phyloP scores from a whole-genome alignment of 2,329 filamentous ascomycete species.

The Tolypocladium tundrense region DNA sequence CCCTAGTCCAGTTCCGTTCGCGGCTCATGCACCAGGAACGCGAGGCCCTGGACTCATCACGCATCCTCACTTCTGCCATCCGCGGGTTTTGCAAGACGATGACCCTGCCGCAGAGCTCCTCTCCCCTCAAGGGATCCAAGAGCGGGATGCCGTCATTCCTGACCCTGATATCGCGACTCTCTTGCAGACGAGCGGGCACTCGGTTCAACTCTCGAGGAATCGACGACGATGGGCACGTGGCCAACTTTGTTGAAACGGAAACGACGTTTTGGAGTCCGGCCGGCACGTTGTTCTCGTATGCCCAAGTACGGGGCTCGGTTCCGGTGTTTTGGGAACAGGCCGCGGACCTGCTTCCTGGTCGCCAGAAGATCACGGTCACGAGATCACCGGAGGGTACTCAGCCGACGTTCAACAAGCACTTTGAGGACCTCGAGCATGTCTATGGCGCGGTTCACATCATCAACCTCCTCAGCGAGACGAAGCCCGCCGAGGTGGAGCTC shows the following conservation, averaged over 20 bases:
- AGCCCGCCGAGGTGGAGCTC: slow-evolving; percentile 76
- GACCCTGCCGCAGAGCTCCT: slow-evolving; percentile 66
- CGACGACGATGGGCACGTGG: slow-evolving; percentile 93
- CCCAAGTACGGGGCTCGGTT: slow-evolving; percentile 83
- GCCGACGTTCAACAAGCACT: slow-evolving; percentile 91
- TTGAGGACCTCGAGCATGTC: slow-evolving; percentile 71
- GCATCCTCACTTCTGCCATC: slow-evolving; percentile 87
- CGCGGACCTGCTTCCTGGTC: slow-evolving; percentile 75
- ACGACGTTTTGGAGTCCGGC: slow-evolving; percentile 80
- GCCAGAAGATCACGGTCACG: slow-evolving; percentile 90
- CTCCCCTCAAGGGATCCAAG: slow-evolving; percentile 54
- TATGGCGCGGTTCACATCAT: slow-evolving; percentile 91
- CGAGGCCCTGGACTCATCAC: slow-evolving; percentile 70
- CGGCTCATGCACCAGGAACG: slow-evolving; percentile 67
- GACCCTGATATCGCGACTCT: slow-evolving; percentile 84
- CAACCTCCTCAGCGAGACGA: slow-evolving; percentile 85
- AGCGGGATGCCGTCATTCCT: slow-evolving; percentile 72
- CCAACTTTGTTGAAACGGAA: slow-evolving; percentile 98
- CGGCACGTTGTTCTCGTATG: slow-evolving; percentile 79
- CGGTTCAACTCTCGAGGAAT: slow-evolving; percentile 96
- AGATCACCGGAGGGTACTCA: slow-evolving; percentile 84
- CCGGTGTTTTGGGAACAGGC: slow-evolving; percentile 97
- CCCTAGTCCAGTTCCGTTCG: slow-evolving; percentile 80
- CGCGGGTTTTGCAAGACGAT: slow-evolving; percentile 85
- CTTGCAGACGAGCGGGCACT: slow-evolving; percentile 83